A percentile compares a stretch with the other conserved stretches of the same genome.
phyloP scores from a whole-genome alignment of 2,329 filamentous ascomycete genomes.

The Aureobasidium zeae region DNA sequence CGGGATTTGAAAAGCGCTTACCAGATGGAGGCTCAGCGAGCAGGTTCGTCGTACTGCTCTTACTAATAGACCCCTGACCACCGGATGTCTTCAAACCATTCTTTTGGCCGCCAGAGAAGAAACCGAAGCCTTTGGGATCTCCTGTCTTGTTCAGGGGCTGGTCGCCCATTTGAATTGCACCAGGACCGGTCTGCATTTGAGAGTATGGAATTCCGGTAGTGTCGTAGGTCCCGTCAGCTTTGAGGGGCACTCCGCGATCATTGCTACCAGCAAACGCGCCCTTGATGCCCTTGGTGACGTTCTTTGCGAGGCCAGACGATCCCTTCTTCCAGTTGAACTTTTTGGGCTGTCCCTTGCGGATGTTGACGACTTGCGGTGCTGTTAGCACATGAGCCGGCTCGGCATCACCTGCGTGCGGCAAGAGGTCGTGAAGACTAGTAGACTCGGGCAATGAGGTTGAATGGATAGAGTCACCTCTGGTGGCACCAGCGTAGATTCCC shows the following conservation, averaged over 20 bases:
- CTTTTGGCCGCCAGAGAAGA: slow-evolving; percentile 29
- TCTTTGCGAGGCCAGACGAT: slow-evolving; percentile 85
- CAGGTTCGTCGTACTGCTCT: slow-evolving; percentile 38
- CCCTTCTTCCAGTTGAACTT: slow-evolving; percentile 99
- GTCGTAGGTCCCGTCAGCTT: slow-evolving; percentile 24
- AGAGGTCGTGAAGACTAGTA: slow-evolving; percentile 12
- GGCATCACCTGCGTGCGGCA: slow-evolving; percentile 50
- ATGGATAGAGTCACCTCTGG: slow-evolving; percentile 33
- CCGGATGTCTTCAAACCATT: slow-evolving; percentile 26
- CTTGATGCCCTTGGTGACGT: slow-evolving; percentile 88
- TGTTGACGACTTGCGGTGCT: slow-evolving; percentile 89
- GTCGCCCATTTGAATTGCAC: slow-evolving; percentile 18
- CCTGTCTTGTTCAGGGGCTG: slow-evolving; percentile 8
- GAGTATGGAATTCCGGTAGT: slow-evolving; percentile 26
- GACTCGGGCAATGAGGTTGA: slow-evolving; percentile 14
- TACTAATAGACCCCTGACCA: slow-evolving; percentile 29
- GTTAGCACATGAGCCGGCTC: slow-evolving; percentile 51
- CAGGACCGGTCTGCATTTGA: slow-evolving; percentile 24
- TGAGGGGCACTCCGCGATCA: slow-evolving; percentile 18
- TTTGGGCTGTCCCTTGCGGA: slow-evolving; percentile 85
- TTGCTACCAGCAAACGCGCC: slow-evolving; percentile 61
- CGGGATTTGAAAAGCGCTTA: slow-evolving; percentile 17
- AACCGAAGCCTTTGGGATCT: slow-evolving; percentile 25
- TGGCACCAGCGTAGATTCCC: slow-evolving; percentile 50
- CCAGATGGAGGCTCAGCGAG: slow-evolving; percentile 27